Evolutionary conservation across 1,284 basidiomycete species (phyloP).

Genomic region (Athelia sp.): DNA sequence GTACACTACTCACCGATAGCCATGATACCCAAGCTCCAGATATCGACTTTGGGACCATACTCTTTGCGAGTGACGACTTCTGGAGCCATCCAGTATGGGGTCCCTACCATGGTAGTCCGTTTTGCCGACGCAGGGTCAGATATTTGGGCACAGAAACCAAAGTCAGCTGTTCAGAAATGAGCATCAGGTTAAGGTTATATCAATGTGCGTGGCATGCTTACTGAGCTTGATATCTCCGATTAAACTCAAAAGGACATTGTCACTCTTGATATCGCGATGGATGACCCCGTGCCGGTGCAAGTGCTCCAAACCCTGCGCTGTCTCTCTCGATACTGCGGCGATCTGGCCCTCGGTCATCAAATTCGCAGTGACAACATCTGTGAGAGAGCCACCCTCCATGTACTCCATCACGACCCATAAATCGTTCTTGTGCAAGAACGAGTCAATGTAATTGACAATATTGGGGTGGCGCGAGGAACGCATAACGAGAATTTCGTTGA

Average conservation of each 20-base stretch:
- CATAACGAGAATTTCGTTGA: slow-evolving; percentile 99
- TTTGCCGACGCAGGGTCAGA: slow-evolving; percentile 88
- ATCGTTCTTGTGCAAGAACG: slow-evolving; percentile 96
- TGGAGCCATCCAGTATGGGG: slow-evolving; percentile 99
- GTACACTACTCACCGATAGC: slow-evolving; percentile 72
- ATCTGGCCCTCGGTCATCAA: slow-evolving; percentile 96
- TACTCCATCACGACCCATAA: slow-evolving; percentile 99
- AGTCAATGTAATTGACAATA: slow-evolving; percentile 99
- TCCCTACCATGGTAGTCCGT: slow-evolving; percentile 99
- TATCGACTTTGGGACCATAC: slow-evolving; percentile 98
- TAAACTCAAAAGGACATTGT: slow-evolving; percentile 91
- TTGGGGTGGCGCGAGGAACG: slow-evolving; percentile 93
- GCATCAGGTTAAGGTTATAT: slow-evolving; percentile 1
- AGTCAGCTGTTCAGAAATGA: slow-evolving; percentile 68
- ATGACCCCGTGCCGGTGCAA: slow-evolving; percentile 94
- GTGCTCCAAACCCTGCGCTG: slow-evolving; percentile 87
- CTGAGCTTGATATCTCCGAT: slow-evolving; percentile 96
- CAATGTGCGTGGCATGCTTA: slow-evolving; percentile 38
- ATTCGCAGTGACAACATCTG: slow-evolving; percentile 96
- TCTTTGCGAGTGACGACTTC: slow-evolving; percentile 98
- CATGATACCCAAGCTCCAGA: slow-evolving; percentile 99
- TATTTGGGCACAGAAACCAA: slow-evolving; percentile 98
- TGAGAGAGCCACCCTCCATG: slow-evolving; percentile 94
- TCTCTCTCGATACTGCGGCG: slow-evolving; percentile 89
- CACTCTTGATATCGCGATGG: slow-evolving; percentile 97